Evolutionary conservation across 352 stramenopile genomes (phyloP), one percentile per base, ranked within the genome.

Genomic region (Phytopythium montanum): DNA sequence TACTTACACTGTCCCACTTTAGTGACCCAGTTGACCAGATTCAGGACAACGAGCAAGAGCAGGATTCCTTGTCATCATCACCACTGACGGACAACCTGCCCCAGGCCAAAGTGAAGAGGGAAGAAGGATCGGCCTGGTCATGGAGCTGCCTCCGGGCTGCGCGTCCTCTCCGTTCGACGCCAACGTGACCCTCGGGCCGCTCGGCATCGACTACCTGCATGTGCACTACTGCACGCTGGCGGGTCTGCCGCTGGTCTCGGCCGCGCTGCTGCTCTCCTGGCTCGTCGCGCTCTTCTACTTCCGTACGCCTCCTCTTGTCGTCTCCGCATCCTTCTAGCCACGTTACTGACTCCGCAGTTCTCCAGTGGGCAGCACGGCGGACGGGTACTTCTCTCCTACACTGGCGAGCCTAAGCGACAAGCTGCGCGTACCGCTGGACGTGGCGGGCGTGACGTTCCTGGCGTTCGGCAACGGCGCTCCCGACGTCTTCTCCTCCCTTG

Each of bases 381-480:
- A 99, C 50, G 95, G 97, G 46, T 99, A 98, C 73, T 99, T 99
- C 72, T 98, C 85, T 0, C 96, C 97, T 0, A 96, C 90, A 18
- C 81, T 99, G 14, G 96, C 97, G 59, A 97, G 87, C 81, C 97
- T 99, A 58, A 98, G 88, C 39, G 76, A 97, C 38, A 94, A 97
- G 72, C 72, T 96, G 6, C 70, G 86, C 28, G 74, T 97, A n/a
- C 80, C 88, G 42, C 90, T 90, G 56, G 87, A 97, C 44, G 95
- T 99, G 55, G 95, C 96, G 2, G 97, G 97, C 28, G 97, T 99
- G 52, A 99, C 97, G 5, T 94, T 99, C 44, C 74, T 99, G 39
- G 96, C 97, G 34, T 96, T 99, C 56, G 97, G 97, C 18, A 99
- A 99, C 76, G 85, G 97, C 60, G 96, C 97, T 16, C 96, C 97